Percentiles rank a stretch among this genome's conserved stretches.
phyloP scores from a whole-genome alignment of 2,329 filamentous ascomycete genomes.

The Didymella lethalis region DNA sequence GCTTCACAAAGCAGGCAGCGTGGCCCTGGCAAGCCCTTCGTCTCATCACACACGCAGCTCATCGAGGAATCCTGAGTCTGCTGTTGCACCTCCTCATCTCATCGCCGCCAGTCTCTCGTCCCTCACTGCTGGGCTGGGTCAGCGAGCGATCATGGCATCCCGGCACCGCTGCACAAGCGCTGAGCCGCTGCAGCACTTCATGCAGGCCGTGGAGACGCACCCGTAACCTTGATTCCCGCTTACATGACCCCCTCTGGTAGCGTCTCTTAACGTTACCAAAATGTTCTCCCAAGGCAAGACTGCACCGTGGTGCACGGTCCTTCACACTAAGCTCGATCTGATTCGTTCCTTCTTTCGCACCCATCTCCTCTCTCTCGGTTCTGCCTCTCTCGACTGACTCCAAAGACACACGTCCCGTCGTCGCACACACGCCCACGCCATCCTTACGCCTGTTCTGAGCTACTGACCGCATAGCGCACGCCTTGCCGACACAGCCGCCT shows the following conservation, averaged over 20 bases:
- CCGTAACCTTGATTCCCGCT: conserved; percentile 20
- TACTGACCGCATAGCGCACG: conserved; percentile 30
- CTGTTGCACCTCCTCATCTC: conserved; percentile 27
- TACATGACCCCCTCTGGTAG: conserved; percentile 25
- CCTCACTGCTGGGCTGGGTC: conserved; percentile 18
- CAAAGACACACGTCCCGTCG: conserved; percentile 27
- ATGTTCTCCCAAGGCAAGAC: conserved; percentile 17
- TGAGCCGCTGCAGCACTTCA: conserved; percentile 10
- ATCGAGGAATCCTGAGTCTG: conserved; percentile 23
- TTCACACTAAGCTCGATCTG: conserved; percentile 22
- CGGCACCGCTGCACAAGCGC: conserved; percentile 14
- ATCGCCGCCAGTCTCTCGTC: conserved; percentile 27
- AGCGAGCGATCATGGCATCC: conserved; percentile 1
- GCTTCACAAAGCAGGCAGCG: conserved; percentile 1
- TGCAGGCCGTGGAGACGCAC: conserved; percentile 12
- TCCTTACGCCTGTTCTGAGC: conserved; percentile 8
- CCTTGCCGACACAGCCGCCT: conserved; percentile 25
- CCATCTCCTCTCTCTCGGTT: conserved; percentile 22
- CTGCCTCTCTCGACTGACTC: conserved; percentile 33
- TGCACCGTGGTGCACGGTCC: conserved; percentile 24
- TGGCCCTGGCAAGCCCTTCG: conserved; percentile 26
- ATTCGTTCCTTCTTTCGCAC: conserved; percentile 23
- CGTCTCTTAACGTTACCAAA: conserved; percentile 25
- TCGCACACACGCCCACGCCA: conserved; percentile 26
- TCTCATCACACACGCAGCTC: conserved; percentile 34